Evolutionary conservation across 169 alveolate species (phyloP).

Genomic region (Plasmodium relictum): DNA sequence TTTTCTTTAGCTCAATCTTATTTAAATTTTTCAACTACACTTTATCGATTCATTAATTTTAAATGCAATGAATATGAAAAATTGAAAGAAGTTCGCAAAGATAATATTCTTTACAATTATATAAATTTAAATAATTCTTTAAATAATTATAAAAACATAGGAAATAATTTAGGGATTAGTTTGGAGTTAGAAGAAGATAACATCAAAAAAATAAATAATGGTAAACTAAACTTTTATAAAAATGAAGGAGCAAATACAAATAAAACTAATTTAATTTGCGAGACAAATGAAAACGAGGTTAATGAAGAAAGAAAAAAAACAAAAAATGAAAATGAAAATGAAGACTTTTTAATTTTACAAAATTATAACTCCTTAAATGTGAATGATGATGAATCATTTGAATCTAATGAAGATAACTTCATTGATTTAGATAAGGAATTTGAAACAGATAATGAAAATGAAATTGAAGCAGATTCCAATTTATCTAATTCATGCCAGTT

Average conservation of each 20-base stretch:
- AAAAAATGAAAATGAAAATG: neutral
- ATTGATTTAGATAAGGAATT: constrained; percentile 68
- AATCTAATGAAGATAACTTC: constrained; percentile 22
- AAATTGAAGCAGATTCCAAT: neutral
- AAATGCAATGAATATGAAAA: constrained; percentile 69
- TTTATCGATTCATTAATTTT: constrained; percentile 62
- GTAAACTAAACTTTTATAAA: neutral
- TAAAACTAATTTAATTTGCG: neutral
- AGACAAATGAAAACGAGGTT: neutral
- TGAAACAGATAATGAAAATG: constrained; percentile 56
- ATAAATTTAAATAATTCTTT: no score
- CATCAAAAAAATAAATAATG: no score
- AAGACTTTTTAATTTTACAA: neutral
- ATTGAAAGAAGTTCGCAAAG: neutral
- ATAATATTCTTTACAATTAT: neutral
- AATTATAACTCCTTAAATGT: constrained; percentile 2
- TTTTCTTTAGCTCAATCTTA: constrained; percentile 67
- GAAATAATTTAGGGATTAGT: neutral
- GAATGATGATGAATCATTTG: neutral
- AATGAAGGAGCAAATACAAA: neutral
- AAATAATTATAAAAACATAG: no score
- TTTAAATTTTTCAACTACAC: constrained; percentile 36
- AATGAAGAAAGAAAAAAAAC: neutral
- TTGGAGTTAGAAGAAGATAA: neutral
- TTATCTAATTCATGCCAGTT: neutral